These are phyloP conservation scores for Phaseolus coccineus DNA, from an alignment of 331 rosid genomes.

Conservation along the genomic window DNA sequence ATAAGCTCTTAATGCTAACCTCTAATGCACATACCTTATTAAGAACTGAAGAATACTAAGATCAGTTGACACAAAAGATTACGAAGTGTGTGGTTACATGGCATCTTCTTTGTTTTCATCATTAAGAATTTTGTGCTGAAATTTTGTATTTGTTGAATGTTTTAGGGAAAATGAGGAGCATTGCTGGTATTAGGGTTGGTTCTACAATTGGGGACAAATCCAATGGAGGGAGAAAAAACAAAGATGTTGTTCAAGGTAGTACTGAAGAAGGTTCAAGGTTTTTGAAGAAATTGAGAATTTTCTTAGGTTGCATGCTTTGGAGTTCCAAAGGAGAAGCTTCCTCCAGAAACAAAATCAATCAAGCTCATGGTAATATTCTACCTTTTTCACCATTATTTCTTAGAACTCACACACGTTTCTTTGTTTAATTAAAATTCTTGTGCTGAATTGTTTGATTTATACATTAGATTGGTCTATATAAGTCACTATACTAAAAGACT, in stretches of 20 bases:
- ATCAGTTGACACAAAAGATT: neutral
- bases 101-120: too few species aligned
- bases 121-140: neutral
- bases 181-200: neutral
- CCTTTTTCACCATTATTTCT: neutral
- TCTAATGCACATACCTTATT: neutral
- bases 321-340: constrained; percentile 38
- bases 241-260: constrained; percentile 37
- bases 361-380: constrained; percentile 36
- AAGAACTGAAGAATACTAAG: neutral
- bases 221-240: constrained; percentile 42
- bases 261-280: constrained; percentile 12
- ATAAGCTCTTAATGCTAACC: neutral
- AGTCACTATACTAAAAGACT: too few species aligned
- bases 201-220: constrained; percentile 27
- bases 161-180: constrained; percentile 54
- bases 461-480: neutral
- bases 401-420: too few species aligned
- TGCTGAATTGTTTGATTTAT: too few species aligned
- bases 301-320: constrained; percentile 54
- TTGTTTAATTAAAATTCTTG: too few species aligned
- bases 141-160: neutral
- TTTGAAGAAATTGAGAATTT: constrained; percentile 51
- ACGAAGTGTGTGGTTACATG: neutral
- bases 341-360: neutral